Percentiles rank a stretch among this genome's conserved stretches.
These are phyloP conservation scores for Dipteronia sinensis DNA, from an alignment of 345 rosid species.

Conservation along the genomic window DNA sequence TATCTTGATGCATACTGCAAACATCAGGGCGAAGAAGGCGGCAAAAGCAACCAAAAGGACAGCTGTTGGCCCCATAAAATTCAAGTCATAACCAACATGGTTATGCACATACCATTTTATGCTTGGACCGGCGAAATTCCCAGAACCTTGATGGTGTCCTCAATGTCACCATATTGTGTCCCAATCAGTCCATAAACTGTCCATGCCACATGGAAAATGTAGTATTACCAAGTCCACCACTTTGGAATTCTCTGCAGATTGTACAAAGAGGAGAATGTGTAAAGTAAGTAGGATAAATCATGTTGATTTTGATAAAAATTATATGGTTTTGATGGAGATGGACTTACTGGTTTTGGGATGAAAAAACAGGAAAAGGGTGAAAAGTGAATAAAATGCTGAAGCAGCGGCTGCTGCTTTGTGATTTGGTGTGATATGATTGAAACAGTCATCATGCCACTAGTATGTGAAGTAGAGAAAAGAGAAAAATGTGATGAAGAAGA, in stretches of 20 bases:
- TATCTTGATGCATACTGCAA: slow-evolving; percentile 62
- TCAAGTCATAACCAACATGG: slow-evolving; percentile 52
- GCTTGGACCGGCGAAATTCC: slow-evolving; percentile 28
- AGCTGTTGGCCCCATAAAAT: slow-evolving; percentile 71
- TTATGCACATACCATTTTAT: slow-evolving; percentile 50
- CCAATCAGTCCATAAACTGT: slow-evolving; percentile 67
- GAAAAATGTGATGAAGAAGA: too few species aligned
- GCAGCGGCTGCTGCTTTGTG: slow-evolving; percentile 80
- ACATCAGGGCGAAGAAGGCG: slow-evolving; percentile 65
- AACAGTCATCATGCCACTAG: slow-evolving; percentile 95
- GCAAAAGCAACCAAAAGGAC: slow-evolving; percentile 61
- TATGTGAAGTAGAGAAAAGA: too few species aligned
- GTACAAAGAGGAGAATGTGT: neutral
- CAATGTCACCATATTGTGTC: slow-evolving; percentile 71
- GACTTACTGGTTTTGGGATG: slow-evolving; percentile 74
- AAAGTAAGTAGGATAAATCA: neutral
- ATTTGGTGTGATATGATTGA: slow-evolving; percentile 82
- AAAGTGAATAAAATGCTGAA: slow-evolving; percentile 66
- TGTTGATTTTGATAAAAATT: neutral
- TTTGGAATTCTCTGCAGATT: slow-evolving; percentile 63
- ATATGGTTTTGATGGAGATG: neutral
- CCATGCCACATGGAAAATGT: slow-evolving; percentile 91
- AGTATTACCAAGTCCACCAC: slow-evolving; percentile 97
- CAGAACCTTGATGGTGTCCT: slow-evolving; percentile 40
- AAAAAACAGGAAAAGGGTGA: slow-evolving; percentile 83